Base-by-base conservation (phyloP, 805 yeast genomes). In the Debaryomyces prosopidis region DNA sequence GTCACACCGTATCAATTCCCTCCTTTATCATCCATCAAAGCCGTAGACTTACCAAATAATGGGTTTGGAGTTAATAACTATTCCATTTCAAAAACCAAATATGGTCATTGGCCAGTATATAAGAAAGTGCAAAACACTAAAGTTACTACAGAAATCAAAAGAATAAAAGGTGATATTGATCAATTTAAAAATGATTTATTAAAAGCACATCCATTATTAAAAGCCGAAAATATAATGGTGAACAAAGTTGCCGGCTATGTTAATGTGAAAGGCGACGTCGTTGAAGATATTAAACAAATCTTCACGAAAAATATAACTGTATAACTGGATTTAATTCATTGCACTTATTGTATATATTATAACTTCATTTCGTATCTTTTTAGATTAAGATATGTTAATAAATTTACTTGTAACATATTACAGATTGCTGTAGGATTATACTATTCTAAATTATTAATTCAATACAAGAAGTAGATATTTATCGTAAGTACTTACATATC, bases 41-140 rank as follows among this genome's bases (percentile, higher is more conserved):
- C 44, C 44, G 48, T 39, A 38, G 68, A 59, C 36, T 53, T 59
- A 33, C 69, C 66, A 16, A 67, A 58, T 54, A 63, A 58, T 36
- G 70, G 65, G 31, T 74, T 62, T 47, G 75, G 70, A 39, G 48
- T 44, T 17, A 59, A 68, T 5, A 64, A 66, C 38, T 80, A 80
- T 54, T 59, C 54, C 55, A 58, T 80, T 27, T 51, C 65, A 17
- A 81, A 85, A 61, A 75, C 88, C 6, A 65, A 76, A 12, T 73
- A 69, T 39, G 89, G 92, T 4, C 82, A 85, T 59, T 72, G 90
- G 60, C 96, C 96, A n/a, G 87, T 89, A 1, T 89, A 89, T 67
- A 73, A 78, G 43, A 89, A 86, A 50, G 64, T 74, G 50, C 87
- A 82, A 60, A 79, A 81, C 48, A 80, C 82, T 18, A 83, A 81